Evolutionary conservation across 495 filamentous ascomycete species (phyloP).

Genomic region (Durotheca rogersii): DNA sequence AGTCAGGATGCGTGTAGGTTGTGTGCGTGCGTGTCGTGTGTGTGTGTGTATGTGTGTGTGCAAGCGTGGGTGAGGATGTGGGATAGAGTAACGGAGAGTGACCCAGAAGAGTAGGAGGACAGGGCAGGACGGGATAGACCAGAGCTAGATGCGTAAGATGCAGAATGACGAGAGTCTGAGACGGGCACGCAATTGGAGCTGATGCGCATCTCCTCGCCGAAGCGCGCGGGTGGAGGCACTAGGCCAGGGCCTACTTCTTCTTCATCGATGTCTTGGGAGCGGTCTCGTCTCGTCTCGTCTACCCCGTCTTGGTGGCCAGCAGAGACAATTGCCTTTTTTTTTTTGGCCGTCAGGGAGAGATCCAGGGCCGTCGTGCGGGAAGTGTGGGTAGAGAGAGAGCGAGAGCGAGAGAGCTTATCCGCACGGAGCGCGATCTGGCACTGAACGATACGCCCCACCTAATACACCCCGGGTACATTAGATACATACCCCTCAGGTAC

Average conservation of each 20-base stretch:
- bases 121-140: no score
- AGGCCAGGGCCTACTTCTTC: no score
- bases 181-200: constrained; percentile 27
- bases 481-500: no score
- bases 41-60: neutral
- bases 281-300: constrained; percentile 10
- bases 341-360: no score
- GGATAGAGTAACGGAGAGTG: no score
- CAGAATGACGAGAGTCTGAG: constrained; percentile 25
- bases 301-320: constrained; percentile 9
- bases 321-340: no score
- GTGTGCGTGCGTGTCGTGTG: neutral
- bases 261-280: constrained; percentile 20
- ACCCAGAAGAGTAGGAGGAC: no score
- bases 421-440: neutral
- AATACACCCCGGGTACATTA: no score
- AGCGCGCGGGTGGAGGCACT: constrained; percentile 22
- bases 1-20: no score
- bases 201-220: constrained; percentile 27
- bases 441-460: neutral
- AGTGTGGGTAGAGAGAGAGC: neutral
- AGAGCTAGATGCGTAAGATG: no score
- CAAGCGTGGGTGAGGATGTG: neutral
- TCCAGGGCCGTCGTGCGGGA: neutral
- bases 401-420: no score